phyloP scores from a whole-genome alignment of 1,139 yeast species.

The Dujonia santamariae region DNA sequence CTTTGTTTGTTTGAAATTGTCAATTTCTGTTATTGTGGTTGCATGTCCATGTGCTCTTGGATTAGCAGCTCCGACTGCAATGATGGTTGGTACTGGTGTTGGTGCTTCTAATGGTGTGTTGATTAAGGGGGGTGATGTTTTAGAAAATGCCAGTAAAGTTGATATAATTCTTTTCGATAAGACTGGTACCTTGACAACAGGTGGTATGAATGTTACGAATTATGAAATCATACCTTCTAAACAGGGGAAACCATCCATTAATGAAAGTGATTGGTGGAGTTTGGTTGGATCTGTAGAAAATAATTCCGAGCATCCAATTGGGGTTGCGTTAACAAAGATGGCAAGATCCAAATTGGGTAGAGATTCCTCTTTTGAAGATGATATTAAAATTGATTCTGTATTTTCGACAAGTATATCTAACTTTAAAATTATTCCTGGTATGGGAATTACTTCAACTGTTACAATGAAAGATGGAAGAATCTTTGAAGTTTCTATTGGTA shows the following conservation, averaged over 20 bases:
- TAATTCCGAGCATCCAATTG: conserved; percentile 87
- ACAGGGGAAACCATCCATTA: conserved; percentile 10
- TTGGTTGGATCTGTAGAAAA: conserved; percentile 62
- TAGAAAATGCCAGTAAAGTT: conserved; percentile 69
- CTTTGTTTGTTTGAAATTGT: conserved; percentile 70
- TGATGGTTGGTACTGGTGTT: conserved; percentile 97
- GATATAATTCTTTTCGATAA: conserved; percentile 83
- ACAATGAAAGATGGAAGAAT: conserved; percentile 13
- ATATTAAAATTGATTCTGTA: no score
- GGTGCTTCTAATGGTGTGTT: conserved; percentile 89
- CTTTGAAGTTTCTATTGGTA: conserved; percentile 54
- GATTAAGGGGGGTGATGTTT: conserved; percentile 88
- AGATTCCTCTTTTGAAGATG: conserved; percentile 34
- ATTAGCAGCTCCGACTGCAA: conserved; percentile 96
- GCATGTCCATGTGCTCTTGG: conserved; percentile 99
- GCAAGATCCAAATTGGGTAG: conserved; percentile 25
- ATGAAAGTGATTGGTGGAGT: conserved; percentile 47
- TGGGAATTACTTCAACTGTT: conserved; percentile 62
- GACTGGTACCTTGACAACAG: conserved; percentile 92
- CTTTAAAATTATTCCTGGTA: conserved; percentile 61
- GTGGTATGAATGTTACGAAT: conserved; percentile 61
- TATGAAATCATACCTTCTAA: conserved; percentile 7
- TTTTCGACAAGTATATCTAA: conserved; percentile 28
- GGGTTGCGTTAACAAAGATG: conserved; percentile 55
- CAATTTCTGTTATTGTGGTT: conserved; percentile 93